Evolutionary conservation across 257 asterid species (phyloP), one percentile per base, ranked within the genome.

Genomic region (Scutellaria barbata): DNA sequence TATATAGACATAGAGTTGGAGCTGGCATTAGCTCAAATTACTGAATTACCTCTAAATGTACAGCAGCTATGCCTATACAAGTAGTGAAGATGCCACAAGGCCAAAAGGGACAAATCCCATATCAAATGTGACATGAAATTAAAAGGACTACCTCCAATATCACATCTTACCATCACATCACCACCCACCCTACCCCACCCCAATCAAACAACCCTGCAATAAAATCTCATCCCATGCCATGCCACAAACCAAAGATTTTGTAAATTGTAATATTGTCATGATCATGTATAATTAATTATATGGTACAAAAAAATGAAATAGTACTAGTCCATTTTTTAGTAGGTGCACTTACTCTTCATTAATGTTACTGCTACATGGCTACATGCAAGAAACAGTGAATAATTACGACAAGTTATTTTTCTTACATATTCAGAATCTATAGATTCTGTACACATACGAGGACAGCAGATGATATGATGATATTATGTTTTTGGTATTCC

Each of bases 101-200:
- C 22, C 14, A 66, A 66, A 18, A 42, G 72, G 79, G 73, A 11
- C 73, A 68, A 63, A 80, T 51, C 54, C 78, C 81, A 66, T 76
- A 81, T 61, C 64, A 33, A 52, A 57, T 7, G 61, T 46, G 63
- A 72, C 69, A 59, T 69, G 66, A 74, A 76, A 78, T 22, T 61
- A 51, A 52, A 71, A 54, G 37, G 14, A 20, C 10, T 40, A 48
- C 64, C 63, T 46, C 64, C 68, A 60, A 68, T 6, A 53, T 76
- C 86, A 84, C 80, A 74, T 79, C 81, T 54, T 25, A 69, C 78
- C 60, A 73, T 73, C 87, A 71, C 84, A 80, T 59, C 85, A 74
- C 30, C 35, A 30, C 35, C 35, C 35, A 1, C 35, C 35, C 35
- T 30, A 30, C 50, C 62, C 74, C 65, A 41, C 52, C 62, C 20